Evolutionary conservation across 2,329 filamentous ascomycete species (phyloP).

Genomic region (Phialophora expanda): DNA sequence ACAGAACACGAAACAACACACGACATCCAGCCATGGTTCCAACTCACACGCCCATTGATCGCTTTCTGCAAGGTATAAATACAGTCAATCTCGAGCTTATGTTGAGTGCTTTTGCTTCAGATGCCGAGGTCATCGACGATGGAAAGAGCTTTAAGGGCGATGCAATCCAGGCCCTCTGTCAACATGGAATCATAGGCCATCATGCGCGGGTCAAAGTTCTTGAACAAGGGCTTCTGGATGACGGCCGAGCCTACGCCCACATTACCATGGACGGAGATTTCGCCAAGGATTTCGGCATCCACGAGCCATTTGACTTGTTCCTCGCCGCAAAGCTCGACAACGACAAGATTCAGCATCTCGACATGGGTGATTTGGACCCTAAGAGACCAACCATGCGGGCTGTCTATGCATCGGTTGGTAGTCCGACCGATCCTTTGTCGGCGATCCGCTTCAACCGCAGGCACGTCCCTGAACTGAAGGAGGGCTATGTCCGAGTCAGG

Average conservation of each 20-base stretch:
- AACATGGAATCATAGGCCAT: slow-evolving; percentile 28
- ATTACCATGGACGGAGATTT: slow-evolving; percentile 33
- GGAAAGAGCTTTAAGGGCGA: slow-evolving; percentile 30
- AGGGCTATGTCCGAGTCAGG: slow-evolving; percentile 30
- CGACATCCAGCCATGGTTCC: slow-evolving; percentile 21
- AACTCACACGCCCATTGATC: slow-evolving; percentile 14
- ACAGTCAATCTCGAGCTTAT: slow-evolving; percentile 24
- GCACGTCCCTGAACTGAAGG: slow-evolving; percentile 17
- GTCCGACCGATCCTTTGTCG: slow-evolving; percentile 26
- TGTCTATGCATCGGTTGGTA: slow-evolving; percentile 27
- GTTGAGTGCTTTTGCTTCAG: slow-evolving; percentile 23
- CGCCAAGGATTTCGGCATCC: slow-evolving; percentile 25
- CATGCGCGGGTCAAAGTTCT: slow-evolving; percentile 19
- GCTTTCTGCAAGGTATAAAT: slow-evolving; percentile 28
- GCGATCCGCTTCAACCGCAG: slow-evolving; percentile 22
- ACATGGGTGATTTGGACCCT: slow-evolving; percentile 28
- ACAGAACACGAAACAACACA: not conserved
- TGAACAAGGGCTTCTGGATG: slow-evolving; percentile 8
- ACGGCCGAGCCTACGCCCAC: slow-evolving; percentile 24
- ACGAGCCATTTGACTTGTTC: slow-evolving; percentile 31
- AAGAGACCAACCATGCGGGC: slow-evolving; percentile 25
- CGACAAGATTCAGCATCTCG: slow-evolving; percentile 26
- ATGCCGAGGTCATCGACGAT: slow-evolving; percentile 30
- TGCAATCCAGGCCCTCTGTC: slow-evolving; percentile 20
- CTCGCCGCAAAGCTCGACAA: slow-evolving; percentile 21